Evolutionary conservation across 2,329 filamentous ascomycete species (phyloP), one percentile per base, ranked within the genome.

Genomic region (Cladosporium oxysporum): DNA sequence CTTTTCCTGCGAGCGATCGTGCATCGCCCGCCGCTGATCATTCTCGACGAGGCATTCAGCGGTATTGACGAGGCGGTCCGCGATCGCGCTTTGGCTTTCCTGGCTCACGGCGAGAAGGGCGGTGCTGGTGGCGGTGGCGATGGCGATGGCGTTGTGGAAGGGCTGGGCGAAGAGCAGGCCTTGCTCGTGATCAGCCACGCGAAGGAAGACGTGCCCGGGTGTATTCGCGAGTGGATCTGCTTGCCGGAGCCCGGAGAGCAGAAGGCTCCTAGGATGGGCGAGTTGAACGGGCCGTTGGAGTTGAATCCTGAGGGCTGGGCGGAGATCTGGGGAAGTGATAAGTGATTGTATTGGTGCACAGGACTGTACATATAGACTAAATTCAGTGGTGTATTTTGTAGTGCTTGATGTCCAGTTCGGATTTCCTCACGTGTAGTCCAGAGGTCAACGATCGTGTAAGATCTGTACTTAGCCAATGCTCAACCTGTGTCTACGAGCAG

Each of bases 151-250:
- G 82, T 78, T 26, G 79, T 94, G 5, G 74, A 73, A 0, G 92
- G 92, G 0, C 78, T 97, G 65, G 83, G 84, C 1, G 81, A 87
- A 0, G 78, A 87, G 26, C 94, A 98, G 79, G 93, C 93, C 0
- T 80, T 99, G 63, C 85, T 98, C n/a, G 92, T 93, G 69, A 94
- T 98, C 67, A 95, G 92, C 68, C 95, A 99, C 79, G 84, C 94
- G 67, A 89, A 88, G 68, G 93, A 97, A 72, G 95, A 99, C 78
- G 91, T 98, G 11, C 95, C 95, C 0, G 88, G 90, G 59, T 90
- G 89, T 70, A 86, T 97, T 28, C 82, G 92, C 57, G 88, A 96
- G 75, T 98, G 91, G 90, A 83, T 98, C 60, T 93, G 91, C 76
- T 81, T 97, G 33, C 93, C 94, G 1, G 90, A 93, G 77, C 84